Percentiles rank a stretch among this genome's conserved stretches.
Conservation (phyloP, 495 filamentous ascomycete species). For the Penicillium tannophilum region DNA sequence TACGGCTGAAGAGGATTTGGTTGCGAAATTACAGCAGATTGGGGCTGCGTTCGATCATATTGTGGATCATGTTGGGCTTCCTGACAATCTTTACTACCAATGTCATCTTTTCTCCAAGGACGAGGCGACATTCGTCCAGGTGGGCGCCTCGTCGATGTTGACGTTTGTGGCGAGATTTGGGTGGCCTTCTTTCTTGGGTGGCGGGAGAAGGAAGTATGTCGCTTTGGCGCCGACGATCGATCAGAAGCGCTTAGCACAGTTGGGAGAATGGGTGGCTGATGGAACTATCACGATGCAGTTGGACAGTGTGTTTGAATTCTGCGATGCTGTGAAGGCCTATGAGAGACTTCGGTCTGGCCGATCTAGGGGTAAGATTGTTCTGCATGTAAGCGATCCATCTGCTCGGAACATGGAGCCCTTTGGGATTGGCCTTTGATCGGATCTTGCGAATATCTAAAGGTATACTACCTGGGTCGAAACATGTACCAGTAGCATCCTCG, state of each 20-base stretch:
- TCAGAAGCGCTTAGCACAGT: slow-evolving; percentile 50
- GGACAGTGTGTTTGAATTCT: slow-evolving; percentile 62
- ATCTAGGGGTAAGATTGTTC: slow-evolving; percentile 69
- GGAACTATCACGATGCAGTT: slow-evolving; percentile 63
- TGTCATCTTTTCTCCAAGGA: slow-evolving; percentile 57
- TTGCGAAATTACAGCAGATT: slow-evolving; percentile 46
- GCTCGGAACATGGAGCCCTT: slow-evolving; percentile 6
- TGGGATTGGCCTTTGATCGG: slow-evolving; percentile 10
- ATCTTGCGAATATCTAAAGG: neutral
- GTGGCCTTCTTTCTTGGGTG: slow-evolving; percentile 62
- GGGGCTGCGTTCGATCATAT: slow-evolving; percentile 57
- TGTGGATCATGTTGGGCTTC: slow-evolving; percentile 63
- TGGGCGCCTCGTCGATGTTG: slow-evolving; percentile 45
- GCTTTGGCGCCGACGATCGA: slow-evolving; percentile 43
- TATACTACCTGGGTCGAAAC: too few species aligned
- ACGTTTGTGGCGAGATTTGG: slow-evolving; percentile 35
- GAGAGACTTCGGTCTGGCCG: slow-evolving; percentile 62
- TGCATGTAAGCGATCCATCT: slow-evolving; percentile 46
- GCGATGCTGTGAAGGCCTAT: slow-evolving; percentile 64
- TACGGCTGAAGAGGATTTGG: slow-evolving; percentile 49
- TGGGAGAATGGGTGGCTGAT: slow-evolving; percentile 61
- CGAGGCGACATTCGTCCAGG: slow-evolving; percentile 57
- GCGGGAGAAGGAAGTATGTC: slow-evolving; percentile 59
- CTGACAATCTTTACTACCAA: slow-evolving; percentile 55
- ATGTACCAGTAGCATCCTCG: too few species aligned